Conservation (phyloP, 495 filamentous ascomycete species). For the Podospora tetraspora region DNA sequence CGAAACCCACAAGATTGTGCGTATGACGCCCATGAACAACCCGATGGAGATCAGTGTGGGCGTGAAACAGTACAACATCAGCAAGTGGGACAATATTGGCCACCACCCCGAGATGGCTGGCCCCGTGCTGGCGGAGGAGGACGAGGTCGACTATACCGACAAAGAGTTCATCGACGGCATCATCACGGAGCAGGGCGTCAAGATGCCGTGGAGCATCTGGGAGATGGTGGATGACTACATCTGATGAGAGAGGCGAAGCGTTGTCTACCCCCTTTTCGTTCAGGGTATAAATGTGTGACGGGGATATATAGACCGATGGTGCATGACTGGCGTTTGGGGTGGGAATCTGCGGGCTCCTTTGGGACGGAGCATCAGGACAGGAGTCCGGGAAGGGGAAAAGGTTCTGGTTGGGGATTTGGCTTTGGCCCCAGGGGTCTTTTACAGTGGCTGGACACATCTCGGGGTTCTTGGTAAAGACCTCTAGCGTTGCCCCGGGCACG, state of each 20-base stretch:
- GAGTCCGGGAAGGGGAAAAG: neutral
- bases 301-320: neutral
- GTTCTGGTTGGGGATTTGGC: neutral
- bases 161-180: slow-evolving; percentile 26
- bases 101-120: slow-evolving; percentile 23
- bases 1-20: slow-evolving; percentile 76
- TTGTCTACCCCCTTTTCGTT: neutral
- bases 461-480: neutral
- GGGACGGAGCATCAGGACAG: neutral
- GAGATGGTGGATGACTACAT: slow-evolving; percentile 33
- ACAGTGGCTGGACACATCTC: neutral
- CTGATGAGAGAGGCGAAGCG: neutral
- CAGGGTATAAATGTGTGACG: neutral
- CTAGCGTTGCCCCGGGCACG: neutral
- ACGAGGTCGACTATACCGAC: slow-evolving; percentile 77
- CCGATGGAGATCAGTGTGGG: slow-evolving; percentile 25
- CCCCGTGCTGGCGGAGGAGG: slow-evolving; percentile 30
- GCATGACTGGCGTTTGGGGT: neutral
- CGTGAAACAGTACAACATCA: slow-evolving; percentile 66
- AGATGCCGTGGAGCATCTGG: slow-evolving; percentile 35
- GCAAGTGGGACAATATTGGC: slow-evolving; percentile 55
- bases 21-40: slow-evolving; percentile 23
- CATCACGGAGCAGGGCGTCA: slow-evolving; percentile 41
- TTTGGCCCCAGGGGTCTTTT: neutral
- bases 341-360: neutral